Conservation (phyloP, 1,284 basidiomycete species). For the Cystobasidium slooffiae region DNA sequence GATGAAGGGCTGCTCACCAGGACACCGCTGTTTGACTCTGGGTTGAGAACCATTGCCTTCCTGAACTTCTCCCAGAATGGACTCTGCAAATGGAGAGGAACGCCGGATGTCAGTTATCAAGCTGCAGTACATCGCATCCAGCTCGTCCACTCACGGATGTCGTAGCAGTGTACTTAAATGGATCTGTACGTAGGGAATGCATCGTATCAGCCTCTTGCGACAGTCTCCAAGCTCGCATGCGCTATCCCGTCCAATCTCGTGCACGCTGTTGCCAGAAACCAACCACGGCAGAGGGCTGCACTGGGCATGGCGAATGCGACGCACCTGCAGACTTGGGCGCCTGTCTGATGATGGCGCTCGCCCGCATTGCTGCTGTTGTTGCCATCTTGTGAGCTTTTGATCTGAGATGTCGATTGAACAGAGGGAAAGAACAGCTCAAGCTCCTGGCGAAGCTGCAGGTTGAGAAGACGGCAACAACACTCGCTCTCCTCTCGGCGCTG, state of each 20-base stretch:
- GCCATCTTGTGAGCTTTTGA: slow-evolving; percentile 15
- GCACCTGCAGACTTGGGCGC: slow-evolving; percentile 38
- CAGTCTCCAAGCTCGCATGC: not conserved
- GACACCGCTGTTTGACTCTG: slow-evolving; percentile 31
- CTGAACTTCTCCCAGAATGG: slow-evolving; percentile 44
- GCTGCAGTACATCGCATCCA: not conserved
- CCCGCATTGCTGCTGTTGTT: slow-evolving; percentile 31
- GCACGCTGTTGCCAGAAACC: not conserved
- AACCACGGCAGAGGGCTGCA: not conserved
- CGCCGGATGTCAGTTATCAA: not conserved
- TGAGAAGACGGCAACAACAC: not conserved
- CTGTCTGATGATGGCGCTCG: slow-evolving; percentile 5
- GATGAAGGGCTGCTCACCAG: slow-evolving; percentile 17
- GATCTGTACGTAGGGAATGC: slow-evolving; percentile 11
- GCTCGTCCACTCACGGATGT: not conserved
- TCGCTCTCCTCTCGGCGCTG: too few relatives aligned
- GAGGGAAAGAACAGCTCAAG: not conserved
- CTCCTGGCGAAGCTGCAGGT: not conserved
- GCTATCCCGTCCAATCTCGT: slow-evolving; percentile 19
- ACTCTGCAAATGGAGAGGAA: slow-evolving; percentile 2
- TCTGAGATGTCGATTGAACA: slow-evolving; percentile 10
- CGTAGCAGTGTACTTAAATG: slow-evolving; percentile 36
- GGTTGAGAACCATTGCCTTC: slow-evolving; percentile 40
- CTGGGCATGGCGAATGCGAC: not conserved
- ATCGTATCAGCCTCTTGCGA: not conserved